Conservation (phyloP, 2,329 filamentous ascomycete species). For the Colletotrichum lindemuthianum region DNA sequence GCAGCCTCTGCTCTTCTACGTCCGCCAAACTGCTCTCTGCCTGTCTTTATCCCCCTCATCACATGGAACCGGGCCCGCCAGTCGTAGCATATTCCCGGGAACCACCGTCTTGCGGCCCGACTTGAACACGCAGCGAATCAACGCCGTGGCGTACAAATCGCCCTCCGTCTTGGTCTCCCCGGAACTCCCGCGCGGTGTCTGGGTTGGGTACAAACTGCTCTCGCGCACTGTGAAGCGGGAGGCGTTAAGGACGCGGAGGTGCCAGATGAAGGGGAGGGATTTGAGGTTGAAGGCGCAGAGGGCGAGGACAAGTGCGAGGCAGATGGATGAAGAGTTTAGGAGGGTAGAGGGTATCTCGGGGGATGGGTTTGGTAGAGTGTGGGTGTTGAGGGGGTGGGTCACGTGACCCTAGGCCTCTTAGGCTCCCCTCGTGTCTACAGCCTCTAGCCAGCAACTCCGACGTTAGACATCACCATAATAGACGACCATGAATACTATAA, state of each 20-base stretch:
- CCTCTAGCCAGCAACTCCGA: too few species aligned
- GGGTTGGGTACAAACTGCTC: slow-evolving; percentile 46
- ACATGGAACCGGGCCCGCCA: slow-evolving; percentile 69
- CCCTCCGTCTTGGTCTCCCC: slow-evolving; percentile 34
- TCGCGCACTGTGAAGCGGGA: slow-evolving; percentile 24
- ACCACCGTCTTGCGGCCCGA: slow-evolving; percentile 71
- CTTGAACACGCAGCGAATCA: slow-evolving; percentile 70
- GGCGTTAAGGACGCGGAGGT: slow-evolving; percentile 14
- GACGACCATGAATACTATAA: too few species aligned
- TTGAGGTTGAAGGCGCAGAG: slow-evolving; percentile 9
- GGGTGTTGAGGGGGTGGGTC: too few species aligned
- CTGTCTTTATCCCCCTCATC: slow-evolving; percentile 1
- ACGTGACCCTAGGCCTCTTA: too few species aligned
- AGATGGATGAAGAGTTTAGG: background rate
- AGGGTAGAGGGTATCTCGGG: background rate
- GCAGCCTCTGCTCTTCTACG: slow-evolving; percentile 47
- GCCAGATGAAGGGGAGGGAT: slow-evolving; percentile 4
- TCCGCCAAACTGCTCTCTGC: slow-evolving; percentile 28
- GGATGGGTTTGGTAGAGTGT: background rate
- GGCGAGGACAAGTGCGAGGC: background rate
- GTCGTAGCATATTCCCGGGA: slow-evolving; percentile 69
- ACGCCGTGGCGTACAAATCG: slow-evolving; percentile 58
- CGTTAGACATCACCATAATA: too few species aligned
- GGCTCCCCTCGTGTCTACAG: too few species aligned
- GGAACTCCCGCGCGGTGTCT: slow-evolving; percentile 33